Base-by-base conservation (phyloP, 352 stramenopile species). In the Globisporangium spinosum region DNA sequence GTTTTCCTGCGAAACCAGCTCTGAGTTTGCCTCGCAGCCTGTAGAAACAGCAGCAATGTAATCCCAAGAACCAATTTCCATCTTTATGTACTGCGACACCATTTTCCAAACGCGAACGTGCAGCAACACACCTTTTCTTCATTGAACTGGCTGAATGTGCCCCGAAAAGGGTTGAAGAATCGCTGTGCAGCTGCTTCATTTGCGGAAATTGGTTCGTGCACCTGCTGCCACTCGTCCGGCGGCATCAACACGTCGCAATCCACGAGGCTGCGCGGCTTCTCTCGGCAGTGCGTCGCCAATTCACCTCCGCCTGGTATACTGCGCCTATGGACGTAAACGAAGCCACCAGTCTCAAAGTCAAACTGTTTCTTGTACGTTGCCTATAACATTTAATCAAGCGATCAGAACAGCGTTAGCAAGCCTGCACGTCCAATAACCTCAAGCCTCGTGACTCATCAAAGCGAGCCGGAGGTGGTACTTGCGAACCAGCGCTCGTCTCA, bases 1-100 rank as follows among this genome's bases (percentile, higher is more conserved):
- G 84, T 85, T 23, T 73, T 69, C 2, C 56, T 56, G 43, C 85
- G 79, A 65, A 84, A 89, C 81, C 80, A 86, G 62, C 70, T 70
- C 60, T 91, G 82, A n/a, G 90, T 66, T 3, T 34, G 25, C 10
- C 58, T 59, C 20, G 75, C 71, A 7, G 85, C 81, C 53, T 78
- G 23, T 13, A 15, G 20, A 22, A 60, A 25, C 29, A 58, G 8
- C 5, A 10, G 10, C 29, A 32, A 17, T 34, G 22, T 22, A 20
- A 6, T 5, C 13, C 40, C 43, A 40, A 29, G 10, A 62, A 64
- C 32, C 23, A 61, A 61, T 22, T 20, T 13, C 13, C 29, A 58
- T 17, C 32, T 27, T 5, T 12, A 22, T 20, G 15, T n/a, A 6
- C 3, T 8, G 40, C 1, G 40, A 2, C 20, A 61, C 29, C 54